These are phyloP conservation scores for Colletotrichum gloeosporioides DNA, from an alignment of 2,329 filamentous ascomycete species.

Conservation along the genomic window DNA sequence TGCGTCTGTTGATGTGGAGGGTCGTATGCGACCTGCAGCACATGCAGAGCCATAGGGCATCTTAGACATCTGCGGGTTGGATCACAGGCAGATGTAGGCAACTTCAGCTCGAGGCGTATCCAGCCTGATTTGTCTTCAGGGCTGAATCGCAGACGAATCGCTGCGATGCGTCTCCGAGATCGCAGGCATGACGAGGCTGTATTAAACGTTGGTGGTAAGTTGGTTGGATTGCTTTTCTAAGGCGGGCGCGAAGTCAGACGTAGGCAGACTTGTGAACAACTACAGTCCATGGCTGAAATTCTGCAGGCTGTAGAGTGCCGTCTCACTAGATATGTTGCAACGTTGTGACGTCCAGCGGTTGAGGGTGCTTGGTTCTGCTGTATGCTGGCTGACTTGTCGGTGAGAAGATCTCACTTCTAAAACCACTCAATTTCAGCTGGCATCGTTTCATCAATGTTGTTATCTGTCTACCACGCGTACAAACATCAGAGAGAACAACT, in stretches of 20 bases:
- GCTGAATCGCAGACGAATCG: not conserved
- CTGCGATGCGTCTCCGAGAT: not conserved
- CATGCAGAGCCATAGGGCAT: not conserved
- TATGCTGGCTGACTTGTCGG: not conserved
- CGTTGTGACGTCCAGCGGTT: fast-evolving
- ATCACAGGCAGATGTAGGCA: not conserved
- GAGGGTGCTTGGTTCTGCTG: not conserved
- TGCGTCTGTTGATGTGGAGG: not conserved
- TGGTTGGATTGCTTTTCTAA: not conserved
- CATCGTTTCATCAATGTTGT: not conserved
- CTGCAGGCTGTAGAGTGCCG: not conserved
- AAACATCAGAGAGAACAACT: not conserved
- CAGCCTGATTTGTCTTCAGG: not conserved
- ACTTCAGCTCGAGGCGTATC: not conserved
- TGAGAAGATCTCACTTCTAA: not conserved
- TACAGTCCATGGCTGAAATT: not conserved
- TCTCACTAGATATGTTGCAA: fast-evolving
- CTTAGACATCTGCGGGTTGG: not conserved
- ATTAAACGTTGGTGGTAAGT: not conserved
- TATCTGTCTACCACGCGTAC: not conserved
- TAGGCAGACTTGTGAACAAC: not conserved
- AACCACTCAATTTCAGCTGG: not conserved
- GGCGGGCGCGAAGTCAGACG: not conserved
- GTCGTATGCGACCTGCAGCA: not conserved
- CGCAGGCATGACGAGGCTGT: not conserved